Evolutionary conservation across 192 early-diverging fungal genomes (phyloP).

Genomic region (Coemansia sp.): DNA sequence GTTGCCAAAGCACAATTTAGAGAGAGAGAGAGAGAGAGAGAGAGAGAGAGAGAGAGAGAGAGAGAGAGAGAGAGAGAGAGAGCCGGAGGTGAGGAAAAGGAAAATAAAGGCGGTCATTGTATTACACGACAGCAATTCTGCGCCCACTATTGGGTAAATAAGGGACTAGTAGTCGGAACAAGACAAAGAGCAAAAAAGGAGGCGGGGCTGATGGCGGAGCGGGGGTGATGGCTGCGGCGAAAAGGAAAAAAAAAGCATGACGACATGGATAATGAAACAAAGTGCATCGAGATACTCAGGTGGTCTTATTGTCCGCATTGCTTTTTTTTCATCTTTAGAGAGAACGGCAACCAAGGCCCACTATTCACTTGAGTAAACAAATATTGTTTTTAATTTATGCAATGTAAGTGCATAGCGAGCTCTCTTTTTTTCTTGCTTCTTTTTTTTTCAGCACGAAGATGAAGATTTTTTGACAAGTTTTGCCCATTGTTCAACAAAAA

Average conservation of each 20-base stretch:
- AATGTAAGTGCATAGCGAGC: neutral
- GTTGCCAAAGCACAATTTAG: no score
- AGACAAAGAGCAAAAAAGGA: no score
- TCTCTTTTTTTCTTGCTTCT: no score
- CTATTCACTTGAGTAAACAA: no score
- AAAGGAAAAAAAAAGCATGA: neutral
- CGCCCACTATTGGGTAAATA: slow-evolving; percentile 6
- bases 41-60: neutral
- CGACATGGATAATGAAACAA: neutral
- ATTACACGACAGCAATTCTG: slow-evolving; percentile 1
- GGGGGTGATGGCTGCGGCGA: neutral
- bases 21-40: neutral
- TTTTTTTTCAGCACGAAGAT: neutral
- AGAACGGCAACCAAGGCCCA: neutral
- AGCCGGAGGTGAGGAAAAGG: no score
- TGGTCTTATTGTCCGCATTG: neutral
- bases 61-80: neutral
- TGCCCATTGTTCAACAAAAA: neutral
- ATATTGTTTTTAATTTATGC: neutral
- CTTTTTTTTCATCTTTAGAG: no score
- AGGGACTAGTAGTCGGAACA: neutral
- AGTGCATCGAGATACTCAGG: neutral
- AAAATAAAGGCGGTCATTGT: neutral
- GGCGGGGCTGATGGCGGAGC: no score
- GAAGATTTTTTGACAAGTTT: no score